Percentiles rank a stretch among this genome's conserved stretches.
Conservation (phyloP, 73 alveolate genomes). For the Paramecium caudatum region DNA sequence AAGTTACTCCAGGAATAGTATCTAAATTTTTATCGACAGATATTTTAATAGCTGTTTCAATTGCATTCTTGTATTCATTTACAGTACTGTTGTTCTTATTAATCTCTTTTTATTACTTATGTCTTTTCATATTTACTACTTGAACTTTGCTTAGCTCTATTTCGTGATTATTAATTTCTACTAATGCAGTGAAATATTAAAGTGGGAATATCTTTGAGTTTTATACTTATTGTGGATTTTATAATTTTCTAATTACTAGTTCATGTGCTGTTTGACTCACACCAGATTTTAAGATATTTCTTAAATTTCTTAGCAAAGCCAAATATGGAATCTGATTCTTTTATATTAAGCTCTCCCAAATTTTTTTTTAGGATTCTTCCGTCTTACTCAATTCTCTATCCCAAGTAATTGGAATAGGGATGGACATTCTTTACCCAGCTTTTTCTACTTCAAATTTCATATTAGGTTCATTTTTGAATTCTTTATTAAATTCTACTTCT, state of each 20-base stretch:
- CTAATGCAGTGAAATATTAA: slow-evolving; percentile 60
- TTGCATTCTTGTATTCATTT: slow-evolving; percentile 45
- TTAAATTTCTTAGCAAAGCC: slow-evolving; percentile 80
- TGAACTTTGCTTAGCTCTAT: too few species aligned
- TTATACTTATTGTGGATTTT: not conserved
- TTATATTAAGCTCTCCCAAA: slow-evolving; percentile 76
- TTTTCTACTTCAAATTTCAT: slow-evolving; percentile 68
- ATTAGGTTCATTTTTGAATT: not conserved
- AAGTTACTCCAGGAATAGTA: slow-evolving; percentile 34
- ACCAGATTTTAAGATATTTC: slow-evolving; percentile 75
- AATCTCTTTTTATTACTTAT: too few species aligned
- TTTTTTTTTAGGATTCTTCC: slow-evolving; percentile 48
- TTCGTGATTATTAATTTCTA: slow-evolving; percentile 3
- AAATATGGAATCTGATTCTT: slow-evolving; percentile 71
- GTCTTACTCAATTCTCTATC: slow-evolving; percentile 73
- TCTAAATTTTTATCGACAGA: slow-evolving; percentile 69
- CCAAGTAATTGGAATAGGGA: slow-evolving; percentile 77
- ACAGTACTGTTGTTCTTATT: too few species aligned
- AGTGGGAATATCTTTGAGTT: slow-evolving; percentile 69
- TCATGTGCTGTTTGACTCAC: not conserved
- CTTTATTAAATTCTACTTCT: slow-evolving; percentile 64
- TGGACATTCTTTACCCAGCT: slow-evolving; percentile 79
- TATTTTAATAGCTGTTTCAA: slow-evolving; percentile 59
- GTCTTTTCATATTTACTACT: not conserved
- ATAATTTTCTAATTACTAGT: not conserved